Evolutionary conservation across 2,329 filamentous ascomycete species (phyloP).

Genomic region (Hirsutella rhossiliensis): DNA sequence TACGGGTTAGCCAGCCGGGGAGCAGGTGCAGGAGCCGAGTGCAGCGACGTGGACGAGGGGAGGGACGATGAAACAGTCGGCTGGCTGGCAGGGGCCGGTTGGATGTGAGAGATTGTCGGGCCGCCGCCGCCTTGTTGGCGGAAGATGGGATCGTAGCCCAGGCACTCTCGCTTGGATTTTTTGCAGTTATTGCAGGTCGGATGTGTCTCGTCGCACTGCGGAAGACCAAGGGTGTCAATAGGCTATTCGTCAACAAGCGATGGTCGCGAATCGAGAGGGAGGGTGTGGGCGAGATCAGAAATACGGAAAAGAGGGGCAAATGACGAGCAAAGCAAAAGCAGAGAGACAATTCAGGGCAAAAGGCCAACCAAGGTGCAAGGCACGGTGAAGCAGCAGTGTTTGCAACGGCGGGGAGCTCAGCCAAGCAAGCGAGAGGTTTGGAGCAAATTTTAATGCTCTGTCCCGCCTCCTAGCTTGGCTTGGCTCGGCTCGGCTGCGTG

Average conservation of each 20-base stretch:
- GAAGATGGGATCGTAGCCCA: slow-evolving; percentile 82
- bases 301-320: neutral
- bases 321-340: neutral
- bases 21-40: slow-evolving; percentile 11
- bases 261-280: neutral
- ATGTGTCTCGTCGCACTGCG: slow-evolving; percentile 89
- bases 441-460: neutral
- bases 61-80: slow-evolving; percentile 21
- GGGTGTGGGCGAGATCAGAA: neutral
- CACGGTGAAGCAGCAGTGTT: no score
- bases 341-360: neutral
- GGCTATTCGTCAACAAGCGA: slow-evolving; percentile 6
- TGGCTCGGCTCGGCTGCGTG: no score
- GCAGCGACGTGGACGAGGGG: slow-evolving; percentile 8
- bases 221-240: slow-evolving; percentile 14
- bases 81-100: slow-evolving; percentile 18
- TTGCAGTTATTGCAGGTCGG: slow-evolving; percentile 84
- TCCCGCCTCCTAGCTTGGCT: neutral
- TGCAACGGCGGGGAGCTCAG: neutral
- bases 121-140: slow-evolving; percentile 58
- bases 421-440: no score
- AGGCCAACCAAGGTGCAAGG: no score
- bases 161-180: slow-evolving; percentile 77
- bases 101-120: slow-evolving; percentile 52
- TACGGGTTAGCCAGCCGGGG: slow-evolving; percentile 26